Conservation (phyloP, 148 eudicot genomes). For the Nyssa sinensis region DNA sequence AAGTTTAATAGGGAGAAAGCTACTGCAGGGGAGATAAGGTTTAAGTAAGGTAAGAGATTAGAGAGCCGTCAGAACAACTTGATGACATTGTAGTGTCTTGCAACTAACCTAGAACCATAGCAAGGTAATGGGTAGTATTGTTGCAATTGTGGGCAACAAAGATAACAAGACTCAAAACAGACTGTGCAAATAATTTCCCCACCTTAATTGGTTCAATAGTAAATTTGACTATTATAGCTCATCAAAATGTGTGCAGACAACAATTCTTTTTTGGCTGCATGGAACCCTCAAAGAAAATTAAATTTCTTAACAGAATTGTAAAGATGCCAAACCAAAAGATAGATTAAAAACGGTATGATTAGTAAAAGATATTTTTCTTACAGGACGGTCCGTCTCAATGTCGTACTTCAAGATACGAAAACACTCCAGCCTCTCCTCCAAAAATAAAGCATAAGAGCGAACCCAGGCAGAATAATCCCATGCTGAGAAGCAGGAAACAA, state of each 20-base stretch:
- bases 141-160: not conserved
- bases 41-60: not conserved
- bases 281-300: not conserved
- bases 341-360: not conserved
- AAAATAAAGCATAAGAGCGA: slow-evolving; percentile 78
- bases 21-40: not conserved
- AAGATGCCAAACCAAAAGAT: slow-evolving; percentile 2
- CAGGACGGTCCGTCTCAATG: slow-evolving; percentile 72
- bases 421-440: slow-evolving; percentile 96
- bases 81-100: not conserved
- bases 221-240: not conserved
- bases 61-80: too few relatives aligned
- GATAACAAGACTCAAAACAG: not conserved
- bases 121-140: not conserved
- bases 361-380: slow-evolving; percentile 36
- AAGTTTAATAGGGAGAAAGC: not conserved
- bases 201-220: too few relatives aligned
- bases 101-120: not conserved
- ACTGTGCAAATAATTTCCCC: not conserved
- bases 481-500: slow-evolving; percentile 44
- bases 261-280: not conserved
- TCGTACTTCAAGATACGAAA: slow-evolving; percentile 80
- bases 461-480: slow-evolving; percentile 99
- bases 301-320: not conserved
- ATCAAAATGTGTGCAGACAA: not conserved